Evolutionary conservation across 1,284 basidiomycete species (phyloP).

Genomic region (Marasmius fiardii): DNA sequence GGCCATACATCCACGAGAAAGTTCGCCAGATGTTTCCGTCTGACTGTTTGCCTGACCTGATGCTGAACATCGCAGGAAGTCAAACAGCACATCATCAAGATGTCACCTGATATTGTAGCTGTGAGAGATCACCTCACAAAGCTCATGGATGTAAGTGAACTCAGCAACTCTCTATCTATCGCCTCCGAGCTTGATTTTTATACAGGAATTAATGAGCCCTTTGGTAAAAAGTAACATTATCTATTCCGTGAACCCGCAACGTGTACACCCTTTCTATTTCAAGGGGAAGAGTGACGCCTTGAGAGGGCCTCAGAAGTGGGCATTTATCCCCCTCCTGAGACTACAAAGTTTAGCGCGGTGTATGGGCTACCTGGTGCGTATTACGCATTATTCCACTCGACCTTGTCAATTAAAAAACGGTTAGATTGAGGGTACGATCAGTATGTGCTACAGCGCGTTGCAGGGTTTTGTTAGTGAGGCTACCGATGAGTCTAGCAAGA

Average conservation of each 20-base stretch:
- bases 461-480: conserved; percentile 38
- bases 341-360: conserved; percentile 63
- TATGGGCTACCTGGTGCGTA: conserved; percentile 77
- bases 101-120: conserved; percentile 56
- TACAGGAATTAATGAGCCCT: conserved; percentile 12
- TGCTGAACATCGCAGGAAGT: conserved; percentile 42
- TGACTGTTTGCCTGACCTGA: neutral
- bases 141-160: conserved; percentile 69
- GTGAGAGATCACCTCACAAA: conserved; percentile 58
- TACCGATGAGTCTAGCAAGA: conserved; percentile 31
- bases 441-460: conserved; percentile 72
- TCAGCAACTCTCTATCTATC: neutral
- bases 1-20: conserved; percentile 88
- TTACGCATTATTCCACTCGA: neutral
- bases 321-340: conserved; percentile 38
- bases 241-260: conserved; percentile 21
- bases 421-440: conserved; percentile 79
- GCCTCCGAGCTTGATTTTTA: neutral
- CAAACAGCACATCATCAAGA: conserved; percentile 68
- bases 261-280: conserved; percentile 53
- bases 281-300: conserved; percentile 37
- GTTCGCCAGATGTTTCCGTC: conserved; percentile 29
- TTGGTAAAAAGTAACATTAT: conserved; percentile 23
- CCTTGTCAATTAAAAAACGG: conserved; percentile 5
- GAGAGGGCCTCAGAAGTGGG: conserved; percentile 37